These are phyloP conservation scores for Pyrenophora graminea DNA, from an alignment of 2,329 filamentous ascomycete species.

Conservation along the genomic window DNA sequence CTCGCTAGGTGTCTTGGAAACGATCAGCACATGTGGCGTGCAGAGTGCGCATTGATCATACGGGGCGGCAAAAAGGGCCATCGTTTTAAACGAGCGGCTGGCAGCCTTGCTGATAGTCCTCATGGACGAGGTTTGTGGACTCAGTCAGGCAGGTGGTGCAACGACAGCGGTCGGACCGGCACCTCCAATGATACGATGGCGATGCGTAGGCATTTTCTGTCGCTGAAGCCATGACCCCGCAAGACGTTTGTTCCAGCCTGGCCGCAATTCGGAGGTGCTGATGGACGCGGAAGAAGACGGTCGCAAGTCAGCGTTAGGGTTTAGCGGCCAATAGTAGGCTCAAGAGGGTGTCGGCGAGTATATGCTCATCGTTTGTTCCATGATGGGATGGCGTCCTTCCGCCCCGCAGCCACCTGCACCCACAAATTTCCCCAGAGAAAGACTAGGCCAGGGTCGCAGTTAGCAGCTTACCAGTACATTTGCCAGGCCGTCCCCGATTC, in stretches of 20 bases:
- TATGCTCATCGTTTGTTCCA: slow-evolving; percentile 16
- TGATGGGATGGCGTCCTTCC: slow-evolving; percentile 22
- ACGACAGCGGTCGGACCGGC: slow-evolving; percentile 5
- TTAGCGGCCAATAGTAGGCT: slow-evolving; percentile 31
- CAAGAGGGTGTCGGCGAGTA: slow-evolving; percentile 39
- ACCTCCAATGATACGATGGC: slow-evolving; percentile 2
- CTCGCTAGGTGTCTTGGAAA: slow-evolving; percentile 11
- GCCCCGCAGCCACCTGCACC: slow-evolving; percentile 25
- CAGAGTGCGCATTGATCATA: slow-evolving; percentile 24
- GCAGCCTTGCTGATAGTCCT: neutral
- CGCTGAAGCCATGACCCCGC: slow-evolving; percentile 15
- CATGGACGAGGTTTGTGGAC: slow-evolving; percentile 5
- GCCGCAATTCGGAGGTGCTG: slow-evolving; percentile 4
- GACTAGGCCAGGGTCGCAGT: slow-evolving; percentile 25
- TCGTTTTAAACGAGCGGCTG: slow-evolving; percentile 17
- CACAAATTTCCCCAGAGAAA: slow-evolving; percentile 23
- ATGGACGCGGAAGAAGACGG: slow-evolving; percentile 14
- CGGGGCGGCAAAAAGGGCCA: slow-evolving; percentile 19
- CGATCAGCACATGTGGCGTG: slow-evolving; percentile 22
- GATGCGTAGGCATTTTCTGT: slow-evolving; percentile 9
- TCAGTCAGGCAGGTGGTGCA: neutral
- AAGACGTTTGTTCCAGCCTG: neutral
- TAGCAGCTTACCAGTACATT: slow-evolving; percentile 21
- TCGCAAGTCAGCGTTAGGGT: slow-evolving; percentile 9
- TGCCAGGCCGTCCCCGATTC: slow-evolving; percentile 27